Base-by-base conservation (phyloP, 176 grass and related monocot species). In the Avena atlantica region DNA sequence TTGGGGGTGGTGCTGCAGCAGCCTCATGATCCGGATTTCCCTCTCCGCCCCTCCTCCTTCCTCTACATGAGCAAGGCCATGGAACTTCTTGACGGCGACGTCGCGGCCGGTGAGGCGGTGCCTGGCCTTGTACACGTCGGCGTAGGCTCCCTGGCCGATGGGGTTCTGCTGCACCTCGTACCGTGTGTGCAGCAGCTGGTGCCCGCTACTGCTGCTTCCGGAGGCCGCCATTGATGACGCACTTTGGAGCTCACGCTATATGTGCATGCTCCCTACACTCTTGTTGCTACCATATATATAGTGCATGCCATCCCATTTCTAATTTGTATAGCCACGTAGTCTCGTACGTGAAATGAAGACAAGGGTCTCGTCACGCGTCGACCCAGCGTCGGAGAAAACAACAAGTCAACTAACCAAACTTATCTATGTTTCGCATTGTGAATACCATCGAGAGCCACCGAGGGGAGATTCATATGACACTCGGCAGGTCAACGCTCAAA, bases 1-100 rank as follows among this genome's bases (percentile, higher is more conserved):
- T 53, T 95, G 91, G 3, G 93, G 93, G 50, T 92, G 93, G 14
- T 89, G 84, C 40, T 83, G 86, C 14, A 95, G 90, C 49, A 91
- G 75, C 23, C 87, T 83, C 80, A 95, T 58, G 60, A 93, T 92
- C 40, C 69, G 25, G 52, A 93, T 86, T 89, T 95, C 93, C 52
- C 91, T 72, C 53, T 78, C 84, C 24, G 87, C 87, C 77, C 14
- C 72, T 17, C 72, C 72, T 74, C 21, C 70, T 21, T 74, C 45
- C 0, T 25, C 71, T 21, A 5, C 6, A 14, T 49, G 70, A 24
- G 23, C 14, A 0, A 11, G 61, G 10, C 3, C 24, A 20, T 48
- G 50, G 49, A 83, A n/a, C n/a, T 81, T 87, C 67, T 89, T 79
- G 13, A 60, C 31, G 29, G 76, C 82, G 36, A 89, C 80, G 15